Base-by-base conservation (phyloP, 441 rosid species). In the Populus trichocarpa region DNA sequence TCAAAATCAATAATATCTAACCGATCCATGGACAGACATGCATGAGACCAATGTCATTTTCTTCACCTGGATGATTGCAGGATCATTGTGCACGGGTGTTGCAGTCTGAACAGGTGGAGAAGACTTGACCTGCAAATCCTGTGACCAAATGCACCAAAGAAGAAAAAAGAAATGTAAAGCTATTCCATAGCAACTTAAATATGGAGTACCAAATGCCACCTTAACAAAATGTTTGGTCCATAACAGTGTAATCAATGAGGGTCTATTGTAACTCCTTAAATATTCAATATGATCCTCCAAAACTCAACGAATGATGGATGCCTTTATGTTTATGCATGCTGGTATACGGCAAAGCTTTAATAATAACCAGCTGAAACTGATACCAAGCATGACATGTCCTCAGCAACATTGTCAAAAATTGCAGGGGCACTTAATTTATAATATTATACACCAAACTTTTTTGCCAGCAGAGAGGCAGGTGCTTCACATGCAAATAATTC, bases 81-180 rank as follows among this genome's bases (percentile, higher is more conserved):
- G 97, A 77, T 94, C 98, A 84, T 87, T 89, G 83, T 89, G 88
- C 65, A 92, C 76, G 28, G 97, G 85, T 18, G 75, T 20, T 12
- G 63, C 22, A 14, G 75, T 26, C 83, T 91, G 94, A 73, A 80
- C 88, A 57, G 94, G 93, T 32, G 96, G 91, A 79, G 94, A 91
- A 73, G 95, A 91, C 84, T 90, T 92, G 77, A 94, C 98, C 88
- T 92, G 97, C 82, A 94, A 89, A 85, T 93, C 98, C 98, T 94
- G 85, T 64, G 25, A 36, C 30, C 25, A 36, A 40, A 36, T n/a
- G 25, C 26, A 80, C 73, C 70, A 74, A 68, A 33, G 59, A 70
- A 5, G 66, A 40, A 28, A 46, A 69, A 12, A 36, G 16, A 32
- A 23, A 1, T 33, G 22, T 25, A 35, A 35, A 53, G 59, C 20